Evolutionary conservation across 192 early-diverging fungal genomes (phyloP).

Genomic region (Cetraspora pellucida): DNA sequence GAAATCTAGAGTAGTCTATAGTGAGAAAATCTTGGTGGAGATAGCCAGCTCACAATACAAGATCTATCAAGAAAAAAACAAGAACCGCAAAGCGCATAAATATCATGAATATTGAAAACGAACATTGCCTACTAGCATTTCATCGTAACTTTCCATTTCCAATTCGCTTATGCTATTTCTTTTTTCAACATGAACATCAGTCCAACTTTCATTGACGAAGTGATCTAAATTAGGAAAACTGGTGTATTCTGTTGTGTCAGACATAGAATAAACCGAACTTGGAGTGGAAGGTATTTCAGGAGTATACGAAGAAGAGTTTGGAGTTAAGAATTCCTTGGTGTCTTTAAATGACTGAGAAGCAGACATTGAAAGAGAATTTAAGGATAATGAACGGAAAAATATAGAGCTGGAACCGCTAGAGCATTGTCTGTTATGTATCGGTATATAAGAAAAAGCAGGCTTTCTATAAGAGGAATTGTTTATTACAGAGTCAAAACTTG

Average conservation of each 20-base stretch:
- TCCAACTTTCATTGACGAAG: slow-evolving; percentile 12
- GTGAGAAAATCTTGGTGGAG: too few species aligned
- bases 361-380: neutral
- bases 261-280: neutral
- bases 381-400: neutral
- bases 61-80: too few species aligned
- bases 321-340: neutral
- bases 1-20: too few species aligned
- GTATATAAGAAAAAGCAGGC: slow-evolving; percentile 22
- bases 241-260: neutral
- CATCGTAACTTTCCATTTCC: slow-evolving; percentile 29
- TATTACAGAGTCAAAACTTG: neutral
- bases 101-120: slow-evolving; percentile 20
- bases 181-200: slow-evolving; percentile 7
- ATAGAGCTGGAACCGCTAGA: neutral
- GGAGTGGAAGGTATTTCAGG: neutral
- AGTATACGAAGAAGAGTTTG: neutral
- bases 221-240: slow-evolving; percentile 25
- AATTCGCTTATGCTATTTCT: neutral
- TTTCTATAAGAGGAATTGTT: neutral
- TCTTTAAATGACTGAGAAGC: neutral
- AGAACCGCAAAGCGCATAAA: too few species aligned
- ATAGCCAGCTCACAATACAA: too few species aligned
- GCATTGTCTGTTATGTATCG: slow-evolving; percentile 19
- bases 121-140: slow-evolving; percentile 19